phyloP scores from a whole-genome alignment of 306 rosid species.

The Cicer bijugum region DNA sequence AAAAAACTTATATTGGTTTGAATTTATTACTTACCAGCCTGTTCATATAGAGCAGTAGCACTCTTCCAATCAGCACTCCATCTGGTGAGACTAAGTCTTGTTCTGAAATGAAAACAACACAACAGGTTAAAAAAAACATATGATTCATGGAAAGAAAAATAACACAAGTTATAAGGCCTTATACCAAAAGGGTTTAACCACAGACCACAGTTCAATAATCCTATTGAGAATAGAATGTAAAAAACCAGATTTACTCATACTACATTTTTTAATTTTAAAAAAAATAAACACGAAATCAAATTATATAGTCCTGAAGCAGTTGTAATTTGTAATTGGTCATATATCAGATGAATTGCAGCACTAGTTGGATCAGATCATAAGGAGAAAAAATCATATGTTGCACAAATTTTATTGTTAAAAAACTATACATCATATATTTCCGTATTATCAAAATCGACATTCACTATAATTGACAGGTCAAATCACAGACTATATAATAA shows the following conservation, averaged over 20 bases:
- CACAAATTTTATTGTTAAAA: neutral
- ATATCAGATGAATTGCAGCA: neutral
- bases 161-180: neutral
- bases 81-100: constrained; percentile 84
- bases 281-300: neutral
- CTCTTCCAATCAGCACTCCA: constrained; percentile 93
- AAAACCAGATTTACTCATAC: constrained; percentile 5
- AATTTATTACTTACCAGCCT: constrained; percentile 69
- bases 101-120: constrained; percentile 51
- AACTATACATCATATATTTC: neutral
- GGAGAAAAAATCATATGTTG: neutral
- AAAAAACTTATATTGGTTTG: constrained; percentile 6
- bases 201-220: neutral
- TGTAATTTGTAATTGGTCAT: neutral
- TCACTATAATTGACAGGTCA: neutral
- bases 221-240: neutral
- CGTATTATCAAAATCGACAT: neutral
- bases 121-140: neutral
- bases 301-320: constrained; percentile 2
- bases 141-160: constrained; percentile 27
- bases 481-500: neutral
- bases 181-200: neutral
- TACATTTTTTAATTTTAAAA: neutral
- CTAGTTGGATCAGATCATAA: constrained; percentile 13
- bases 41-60: constrained; percentile 85